Evolutionary conservation across 1,284 basidiomycete species (phyloP).

Genomic region (Moesziomyces globuligerus): DNA sequence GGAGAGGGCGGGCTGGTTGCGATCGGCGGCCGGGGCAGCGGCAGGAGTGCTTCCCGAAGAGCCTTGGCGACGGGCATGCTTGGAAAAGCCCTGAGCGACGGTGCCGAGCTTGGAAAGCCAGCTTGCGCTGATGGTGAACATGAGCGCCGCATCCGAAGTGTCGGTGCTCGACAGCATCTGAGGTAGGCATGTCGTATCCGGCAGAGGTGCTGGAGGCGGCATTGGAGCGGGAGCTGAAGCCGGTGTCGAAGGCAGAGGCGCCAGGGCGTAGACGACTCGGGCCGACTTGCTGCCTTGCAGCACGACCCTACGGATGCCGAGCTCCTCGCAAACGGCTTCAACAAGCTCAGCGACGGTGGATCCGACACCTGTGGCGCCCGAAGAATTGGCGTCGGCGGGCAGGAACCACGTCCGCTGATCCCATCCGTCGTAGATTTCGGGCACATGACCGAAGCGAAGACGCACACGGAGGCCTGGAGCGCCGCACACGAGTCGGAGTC

Average conservation of each 20-base stretch:
- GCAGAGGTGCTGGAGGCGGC: slow-evolving; percentile 48
- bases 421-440: slow-evolving; percentile 76
- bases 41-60: slow-evolving; percentile 14
- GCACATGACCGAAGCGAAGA: slow-evolving; percentile 76
- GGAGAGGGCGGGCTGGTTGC: slow-evolving; percentile 8
- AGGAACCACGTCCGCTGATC: slow-evolving; percentile 42
- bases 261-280: slow-evolving; percentile 62
- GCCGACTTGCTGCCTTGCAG: slow-evolving; percentile 66
- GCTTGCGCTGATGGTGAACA: slow-evolving; percentile 63
- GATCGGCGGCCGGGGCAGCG: neutral
- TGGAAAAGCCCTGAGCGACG: slow-evolving; percentile 62
- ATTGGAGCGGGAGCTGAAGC: slow-evolving; percentile 38
- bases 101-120: slow-evolving; percentile 67
- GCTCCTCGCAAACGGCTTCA: slow-evolving; percentile 73
- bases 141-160: slow-evolving; percentile 26
- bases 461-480: slow-evolving; percentile 74
- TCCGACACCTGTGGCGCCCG: slow-evolving; percentile 34
- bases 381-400: slow-evolving; percentile 31
- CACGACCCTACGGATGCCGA: slow-evolving; percentile 75
- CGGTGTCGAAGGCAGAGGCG: slow-evolving; percentile 34
- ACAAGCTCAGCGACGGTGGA: slow-evolving; percentile 64
- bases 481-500: slow-evolving; percentile 74
- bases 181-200: slow-evolving; percentile 26
- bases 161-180: slow-evolving; percentile 22
- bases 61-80: slow-evolving; percentile 44